phyloP scores from a whole-genome alignment of 2,329 filamentous ascomycete species.

The Alternaria triticimaculans region DNA sequence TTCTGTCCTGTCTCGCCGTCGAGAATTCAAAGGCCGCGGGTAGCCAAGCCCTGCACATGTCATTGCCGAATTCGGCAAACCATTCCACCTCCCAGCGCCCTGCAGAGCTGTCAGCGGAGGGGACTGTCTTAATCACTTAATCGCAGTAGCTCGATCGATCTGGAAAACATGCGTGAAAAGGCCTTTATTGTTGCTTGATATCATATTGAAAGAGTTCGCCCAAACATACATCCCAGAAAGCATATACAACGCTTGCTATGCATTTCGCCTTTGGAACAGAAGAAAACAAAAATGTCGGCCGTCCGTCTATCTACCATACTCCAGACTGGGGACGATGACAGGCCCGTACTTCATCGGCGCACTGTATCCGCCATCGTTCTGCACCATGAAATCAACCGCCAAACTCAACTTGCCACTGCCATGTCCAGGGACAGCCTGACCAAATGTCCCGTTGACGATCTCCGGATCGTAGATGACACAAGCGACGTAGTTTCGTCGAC shows the following conservation, averaged over 20 bases:
- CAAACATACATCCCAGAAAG: not conserved
- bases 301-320: conserved; percentile 55
- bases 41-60: conserved; percentile 26
- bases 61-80: conserved; percentile 30
- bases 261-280: conserved; percentile 20
- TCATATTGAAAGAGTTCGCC: not conserved
- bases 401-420: conserved; percentile 70
- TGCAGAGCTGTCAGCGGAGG: not conserved
- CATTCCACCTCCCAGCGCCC: conserved; percentile 12
- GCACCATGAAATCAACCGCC: conserved; percentile 95
- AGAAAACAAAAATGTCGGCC: conserved; percentile 2
- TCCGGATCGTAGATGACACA: conserved; percentile 96
- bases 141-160: not conserved
- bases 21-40: conserved; percentile 13
- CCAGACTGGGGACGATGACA: conserved; percentile 82
- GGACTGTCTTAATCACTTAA: not conserved
- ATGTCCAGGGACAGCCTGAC: conserved; percentile 48
- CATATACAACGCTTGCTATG: conserved; percentile 30
- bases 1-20: conserved; percentile 5
- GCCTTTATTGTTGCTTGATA: not conserved
- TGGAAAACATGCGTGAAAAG: not conserved
- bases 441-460: conserved; percentile 61
- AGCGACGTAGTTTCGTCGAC: conserved; percentile 87
- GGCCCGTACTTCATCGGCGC: conserved; percentile 94
- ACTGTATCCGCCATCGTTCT: conserved; percentile 83